These are phyloP conservation scores for Corymbia citriodora DNA, from an alignment of 441 rosid species.

Conservation along the genomic window DNA sequence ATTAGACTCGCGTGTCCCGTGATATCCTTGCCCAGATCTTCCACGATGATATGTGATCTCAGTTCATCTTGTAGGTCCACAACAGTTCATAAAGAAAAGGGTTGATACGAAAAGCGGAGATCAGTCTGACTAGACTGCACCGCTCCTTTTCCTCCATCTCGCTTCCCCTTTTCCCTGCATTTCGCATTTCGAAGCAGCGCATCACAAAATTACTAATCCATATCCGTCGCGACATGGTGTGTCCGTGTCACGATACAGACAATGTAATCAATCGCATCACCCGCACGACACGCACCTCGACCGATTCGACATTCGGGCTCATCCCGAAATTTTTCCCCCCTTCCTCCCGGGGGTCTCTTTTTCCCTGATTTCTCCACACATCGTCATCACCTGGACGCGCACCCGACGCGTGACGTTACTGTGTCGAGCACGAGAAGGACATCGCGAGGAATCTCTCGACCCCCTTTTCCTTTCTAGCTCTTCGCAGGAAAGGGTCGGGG, in stretches of 20 bases:
- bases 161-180: neutral
- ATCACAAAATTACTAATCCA: neutral
- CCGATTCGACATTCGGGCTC: neutral
- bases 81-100: neutral
- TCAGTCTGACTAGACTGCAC: neutral
- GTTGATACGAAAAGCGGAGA: neutral
- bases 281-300: neutral
- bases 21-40: neutral
- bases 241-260: too few relatives aligned
- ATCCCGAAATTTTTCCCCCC: neutral
- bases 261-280: neutral
- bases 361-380: neutral
- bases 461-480: neutral
- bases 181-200: neutral
- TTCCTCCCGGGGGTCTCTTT: neutral
- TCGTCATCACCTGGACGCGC: neutral
- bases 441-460: neutral
- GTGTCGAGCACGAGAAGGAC: neutral
- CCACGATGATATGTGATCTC: neutral
- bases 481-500: neutral
- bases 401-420: neutral
- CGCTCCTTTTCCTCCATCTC: neutral
- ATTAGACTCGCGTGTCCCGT: neutral
- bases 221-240: neutral
- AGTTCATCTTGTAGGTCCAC: neutral